These are phyloP conservation scores for Suhomyces pyralidae DNA, from an alignment of 805 yeast species.

Conservation along the genomic window DNA sequence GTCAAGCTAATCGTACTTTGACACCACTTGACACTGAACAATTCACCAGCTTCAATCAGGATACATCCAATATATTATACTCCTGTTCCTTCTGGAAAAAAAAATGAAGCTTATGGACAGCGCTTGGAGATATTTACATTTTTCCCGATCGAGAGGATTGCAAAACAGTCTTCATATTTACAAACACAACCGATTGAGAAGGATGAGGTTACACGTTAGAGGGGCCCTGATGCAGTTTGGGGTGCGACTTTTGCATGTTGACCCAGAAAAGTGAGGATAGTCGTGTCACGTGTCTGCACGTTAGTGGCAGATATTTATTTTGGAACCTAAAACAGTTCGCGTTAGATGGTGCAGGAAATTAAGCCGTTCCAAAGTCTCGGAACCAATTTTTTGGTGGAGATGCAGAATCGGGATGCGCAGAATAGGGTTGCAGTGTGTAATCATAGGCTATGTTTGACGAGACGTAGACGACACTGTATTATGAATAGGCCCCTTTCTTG, in stretches of 20 bases:
- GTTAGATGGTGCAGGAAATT: neutral
- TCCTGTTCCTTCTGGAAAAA: neutral
- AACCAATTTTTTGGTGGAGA: neutral
- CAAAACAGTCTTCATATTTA: slow-evolving; percentile 9
- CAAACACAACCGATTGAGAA: slow-evolving; percentile 8
- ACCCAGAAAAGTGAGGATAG: neutral
- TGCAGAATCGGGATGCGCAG: neutral
- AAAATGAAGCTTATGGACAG: slow-evolving; percentile 2
- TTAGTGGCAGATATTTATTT: neutral
- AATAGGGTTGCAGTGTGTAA: neutral
- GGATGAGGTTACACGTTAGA: neutral
- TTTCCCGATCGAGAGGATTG: slow-evolving; percentile 10
- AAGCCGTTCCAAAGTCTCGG: neutral
- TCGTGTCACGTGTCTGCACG: neutral
- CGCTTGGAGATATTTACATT: slow-evolving; percentile 8
- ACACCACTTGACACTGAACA: neutral
- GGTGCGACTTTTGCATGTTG: neutral
- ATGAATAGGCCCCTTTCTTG: neutral
- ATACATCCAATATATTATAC: slow-evolving; percentile 1
- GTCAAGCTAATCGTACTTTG: neutral
- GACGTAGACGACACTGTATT: neutral
- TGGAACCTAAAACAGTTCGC: neutral
- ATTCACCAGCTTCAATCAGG: neutral
- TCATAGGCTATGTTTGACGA: neutral
- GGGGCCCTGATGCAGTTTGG: neutral